These are phyloP conservation scores for Corymbia maculata DNA, from an alignment of 345 rosid genomes.

Conservation along the genomic window DNA sequence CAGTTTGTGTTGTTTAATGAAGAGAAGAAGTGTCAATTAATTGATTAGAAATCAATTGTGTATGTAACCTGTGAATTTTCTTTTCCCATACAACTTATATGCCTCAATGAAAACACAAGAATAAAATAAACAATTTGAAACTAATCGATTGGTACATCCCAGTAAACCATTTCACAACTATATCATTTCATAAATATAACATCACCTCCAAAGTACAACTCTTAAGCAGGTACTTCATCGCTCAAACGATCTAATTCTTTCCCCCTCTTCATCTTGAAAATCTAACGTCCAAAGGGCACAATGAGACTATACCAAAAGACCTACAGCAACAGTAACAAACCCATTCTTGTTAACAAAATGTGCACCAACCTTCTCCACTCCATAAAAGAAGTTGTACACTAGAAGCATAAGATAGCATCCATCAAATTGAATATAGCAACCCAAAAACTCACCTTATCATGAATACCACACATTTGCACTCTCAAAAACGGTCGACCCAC, in stretches of 20 bases:
- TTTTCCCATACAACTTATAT: neutral
- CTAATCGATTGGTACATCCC: neutral
- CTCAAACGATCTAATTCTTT: conserved; percentile 61
- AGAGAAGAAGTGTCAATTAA: neutral
- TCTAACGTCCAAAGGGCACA: conserved; percentile 78
- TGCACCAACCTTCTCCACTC: neutral
- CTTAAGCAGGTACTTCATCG: neutral
- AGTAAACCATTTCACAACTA: neutral
- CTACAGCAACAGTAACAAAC: conserved; percentile 14
- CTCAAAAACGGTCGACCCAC: conserved; percentile 45
- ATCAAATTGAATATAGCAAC: neutral
- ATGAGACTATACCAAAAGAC: conserved; percentile 70
- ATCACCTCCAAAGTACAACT: neutral
- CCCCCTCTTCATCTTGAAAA: conserved; percentile 79
- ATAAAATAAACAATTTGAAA: too few species aligned
- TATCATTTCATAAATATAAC: too few species aligned
- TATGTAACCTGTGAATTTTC: neutral
- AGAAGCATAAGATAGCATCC: neutral
- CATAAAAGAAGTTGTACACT: neutral
- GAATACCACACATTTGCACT: conserved; percentile 48
- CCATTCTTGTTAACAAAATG: neutral
- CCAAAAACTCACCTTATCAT: conserved; percentile 40
- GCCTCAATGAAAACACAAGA: neutral
- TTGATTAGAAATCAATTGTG: neutral
- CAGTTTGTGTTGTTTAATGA: neutral